These are phyloP conservation scores for Plenodomus lindquistii DNA, from an alignment of 2,329 filamentous ascomycete genomes.

Conservation along the genomic window DNA sequence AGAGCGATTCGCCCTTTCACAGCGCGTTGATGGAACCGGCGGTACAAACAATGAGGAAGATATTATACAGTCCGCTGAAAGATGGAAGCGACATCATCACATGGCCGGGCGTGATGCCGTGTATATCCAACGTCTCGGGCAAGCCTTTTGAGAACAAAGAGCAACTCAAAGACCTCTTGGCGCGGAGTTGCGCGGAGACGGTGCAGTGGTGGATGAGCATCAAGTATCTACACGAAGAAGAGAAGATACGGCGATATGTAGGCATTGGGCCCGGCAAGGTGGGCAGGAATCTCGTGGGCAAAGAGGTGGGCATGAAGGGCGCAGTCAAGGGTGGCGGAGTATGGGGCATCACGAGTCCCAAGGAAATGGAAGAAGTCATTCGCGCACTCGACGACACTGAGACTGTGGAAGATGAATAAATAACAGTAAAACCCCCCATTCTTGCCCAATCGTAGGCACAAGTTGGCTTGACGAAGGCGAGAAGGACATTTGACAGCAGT, in stretches of 20 bases:
- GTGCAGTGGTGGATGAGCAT: conserved; percentile 96
- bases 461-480: too few relatives aligned
- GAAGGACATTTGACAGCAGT: too few relatives aligned
- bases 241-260: conserved; percentile 81
- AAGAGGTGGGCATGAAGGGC: conserved; percentile 90
- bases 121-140: conserved; percentile 84
- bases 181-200: conserved; percentile 85
- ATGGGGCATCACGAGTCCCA: conserved; percentile 85
- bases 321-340: conserved; percentile 85
- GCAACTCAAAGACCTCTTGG: conserved; percentile 77
- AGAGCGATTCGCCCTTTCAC: conserved; percentile 88
- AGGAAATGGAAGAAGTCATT: conserved; percentile 54
- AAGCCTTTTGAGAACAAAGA: conserved; percentile 73
- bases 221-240: conserved; percentile 81
- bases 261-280: conserved; percentile 94
- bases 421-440: too few relatives aligned
- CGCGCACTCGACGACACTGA: conserved; percentile 54
- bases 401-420: conserved; percentile 43
- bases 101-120: conserved; percentile 75
- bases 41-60: conserved; percentile 69
- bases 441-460: too few relatives aligned
- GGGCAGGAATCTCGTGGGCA: conserved; percentile 88
- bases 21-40: conserved; percentile 90
- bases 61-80: conserved; percentile 64
- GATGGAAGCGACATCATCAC: conserved; percentile 67